Evolutionary conservation across 169 alveolate species (phyloP), one percentile per base, ranked within the genome.

Genomic region (Babesia sp.): DNA sequence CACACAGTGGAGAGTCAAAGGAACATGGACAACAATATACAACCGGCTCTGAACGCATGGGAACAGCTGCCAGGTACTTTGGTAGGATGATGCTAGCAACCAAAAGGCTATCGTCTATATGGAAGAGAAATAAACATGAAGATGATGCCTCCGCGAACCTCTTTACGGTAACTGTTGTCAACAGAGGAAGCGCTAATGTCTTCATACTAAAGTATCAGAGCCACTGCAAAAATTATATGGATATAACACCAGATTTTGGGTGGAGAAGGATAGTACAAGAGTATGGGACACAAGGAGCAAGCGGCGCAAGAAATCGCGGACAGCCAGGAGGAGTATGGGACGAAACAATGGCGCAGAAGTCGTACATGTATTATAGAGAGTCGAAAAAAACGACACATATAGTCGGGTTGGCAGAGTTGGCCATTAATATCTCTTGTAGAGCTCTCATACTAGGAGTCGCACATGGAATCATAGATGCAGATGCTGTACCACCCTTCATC

Each of bases 231-330:
- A 79, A 79, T 34, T 81, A 63, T 50, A n/a, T 81, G 80, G 84
- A 81, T 29, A 51, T 81, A 12, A 60, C 54, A 37, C 89, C 89
- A 20, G 89, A 81, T 24, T 81, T 66, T 34, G 89, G 89, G 24
- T 81, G 89, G 89, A 58, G 89, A 50, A 36, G 83, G 20, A 61
- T 81, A 44, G 70, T 81, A 7, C 80, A 71, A 50, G 84, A 81
- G 12, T 29, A 72, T 46, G 37, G 29, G 14, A 20, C 53, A 9
- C 5, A 41, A n/a, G 41, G 28, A 24, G 26, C 5, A 16, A 18
- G 33, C 36, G 37, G 74, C 50, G 22, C 16, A 64, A 26, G 18
- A 28, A 6, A 0, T 8, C 20, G 45, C 22, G 18, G 12, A 12
- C 14, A 22, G 0, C 28, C 12, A 16, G 5, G 36, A 31, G 5